A percentile compares a stretch with the other conserved stretches of the same genome.
Evolutionary conservation across 1,139 yeast species (phyloP).

Genomic region (Magnusiomyces sp.): DNA sequence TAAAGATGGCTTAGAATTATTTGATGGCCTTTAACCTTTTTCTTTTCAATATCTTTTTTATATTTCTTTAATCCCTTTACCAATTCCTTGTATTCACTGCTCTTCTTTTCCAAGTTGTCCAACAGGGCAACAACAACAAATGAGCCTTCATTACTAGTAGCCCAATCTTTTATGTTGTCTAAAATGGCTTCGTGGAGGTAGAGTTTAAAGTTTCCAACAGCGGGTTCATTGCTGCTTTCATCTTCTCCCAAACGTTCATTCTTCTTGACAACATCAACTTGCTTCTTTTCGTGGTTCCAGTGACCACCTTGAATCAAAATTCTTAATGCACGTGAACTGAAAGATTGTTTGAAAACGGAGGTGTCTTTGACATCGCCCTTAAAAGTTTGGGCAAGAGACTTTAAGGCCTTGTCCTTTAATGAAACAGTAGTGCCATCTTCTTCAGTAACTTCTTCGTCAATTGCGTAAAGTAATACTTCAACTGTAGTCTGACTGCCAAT

Average conservation of each 20-base stretch:
- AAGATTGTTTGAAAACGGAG: conserved; percentile 59
- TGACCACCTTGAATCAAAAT: conserved; percentile 69
- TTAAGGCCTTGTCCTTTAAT: conserved; percentile 41
- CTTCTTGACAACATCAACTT: conserved; percentile 39
- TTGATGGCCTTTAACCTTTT: too few species aligned
- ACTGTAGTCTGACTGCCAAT: conserved; percentile 77
- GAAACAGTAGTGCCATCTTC: neutral
- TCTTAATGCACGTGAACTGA: conserved; percentile 69
- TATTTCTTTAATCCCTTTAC: conserved; percentile 44
- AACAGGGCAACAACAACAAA: conserved; percentile 58
- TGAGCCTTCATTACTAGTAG: conserved; percentile 56
- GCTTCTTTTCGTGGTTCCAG: conserved; percentile 55
- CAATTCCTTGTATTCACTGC: conserved; percentile 37
- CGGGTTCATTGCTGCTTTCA: conserved; percentile 14
- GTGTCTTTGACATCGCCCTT: conserved; percentile 34
- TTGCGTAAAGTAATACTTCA: conserved; percentile 59
- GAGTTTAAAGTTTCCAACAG: conserved; percentile 50
- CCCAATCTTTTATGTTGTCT: conserved; percentile 55
- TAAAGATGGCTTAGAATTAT: too few species aligned
- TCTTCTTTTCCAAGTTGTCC: conserved; percentile 32
- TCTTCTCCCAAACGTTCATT: conserved; percentile 37
- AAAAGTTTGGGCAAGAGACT: conserved; percentile 44
- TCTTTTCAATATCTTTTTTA: conserved; percentile 12
- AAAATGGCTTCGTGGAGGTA: conserved; percentile 38
- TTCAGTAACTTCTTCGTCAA: conserved; percentile 31